Evolutionary conservation across 768 basidiomycete genomes (phyloP), one percentile per base, ranked within the genome.

Genomic region (Boletus rufocinnamomeus): DNA sequence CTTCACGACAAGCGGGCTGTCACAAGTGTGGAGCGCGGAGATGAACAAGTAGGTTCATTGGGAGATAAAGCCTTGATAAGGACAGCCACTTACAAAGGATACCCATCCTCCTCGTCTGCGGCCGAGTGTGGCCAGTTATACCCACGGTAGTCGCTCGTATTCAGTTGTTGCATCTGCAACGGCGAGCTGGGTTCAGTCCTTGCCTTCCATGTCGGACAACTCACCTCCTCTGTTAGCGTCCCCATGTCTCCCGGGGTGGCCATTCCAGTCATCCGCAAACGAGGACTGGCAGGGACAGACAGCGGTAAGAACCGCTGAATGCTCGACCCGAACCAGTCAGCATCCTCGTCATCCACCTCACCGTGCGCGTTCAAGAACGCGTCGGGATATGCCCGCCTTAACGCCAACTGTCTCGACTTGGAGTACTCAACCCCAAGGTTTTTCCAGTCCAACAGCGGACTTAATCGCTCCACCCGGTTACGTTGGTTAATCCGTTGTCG

Each of bases 401-500:
- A 79, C 19, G 93, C 93, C 52, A 98, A 78, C 75, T 96, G 95
- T 43, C 97, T 79, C 27, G 93, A 91, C 79, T 98, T 99, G 73
- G 89, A 87, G 74, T 99, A 99, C 74, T 99, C 97, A 61, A 98
- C 84, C 2, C 97, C 97, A 32, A 99, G 79, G 69, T 93, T 93
- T 79, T 99, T 99, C 97, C 97, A 98, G 73, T 99, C 97, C 59
- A 99, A 79, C 56, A 99, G 74, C 17, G 96, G 96, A 50, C 86
- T 89, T 19, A 99, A 80, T 28, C 97, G 85, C 72, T 99, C 97
- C 54, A 98, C 96, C 44, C 97, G 86, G 77, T 98, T 99, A 34
- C 97, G 89, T 77, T 98, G 97, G 76, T 99, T 98, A 75, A 98
- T 98, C 50, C 97, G 84, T 74, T 98, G 97, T 45, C 97, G 83